Base-by-base conservation (phyloP, 1,284 basidiomycete genomes). In the Irpex rosettiformis region DNA sequence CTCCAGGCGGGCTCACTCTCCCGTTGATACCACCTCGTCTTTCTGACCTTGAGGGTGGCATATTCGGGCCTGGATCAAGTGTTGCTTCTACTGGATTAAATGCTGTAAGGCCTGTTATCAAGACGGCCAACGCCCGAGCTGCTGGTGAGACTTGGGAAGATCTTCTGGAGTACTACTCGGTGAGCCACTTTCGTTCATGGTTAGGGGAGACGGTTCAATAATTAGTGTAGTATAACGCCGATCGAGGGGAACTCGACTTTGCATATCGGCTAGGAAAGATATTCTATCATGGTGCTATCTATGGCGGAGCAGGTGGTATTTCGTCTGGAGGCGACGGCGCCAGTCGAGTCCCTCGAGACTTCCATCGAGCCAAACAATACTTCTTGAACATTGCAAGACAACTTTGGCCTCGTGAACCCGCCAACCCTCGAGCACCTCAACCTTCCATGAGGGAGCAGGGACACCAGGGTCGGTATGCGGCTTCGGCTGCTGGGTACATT, bases 61-160 rank as follows among this genome's bases (percentile, higher is more conserved):
- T 93, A 7, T 99, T 92, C 68, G 96, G 97, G 0, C 91, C 93
- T 11, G 94, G 96, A 54, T 93, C 96, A 2, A 94, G 93, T 59
- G 91, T 93, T 21, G 93, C 93, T 1, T 93, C 91, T 0, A 95
- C 93, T 0, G 93, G 90, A 5, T 66, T 80, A 24, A 93, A 91
- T 66, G 79, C 82, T 0, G 75, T 84, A 27, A 77, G 86, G 53
- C 84, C 93, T 18, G 88, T 91, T 7, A 89, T 97, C 61, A 90
- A 90, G 70, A 94, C 94, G 2, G 90, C 90, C 16, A 75, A 86
- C 33, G 88, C 93, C 27, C 84, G 85, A 18, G 87, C 88, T 4
- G 89, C 92, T 0, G 94, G 94, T 24, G 94, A 96, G 71, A 95
- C 91, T 1, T 94, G 93, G 85, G 88, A 91, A 60, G 95, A 97